Evolutionary conservation across 768 basidiomycete genomes (phyloP).

Genomic region (Auricularia auricula-judae): DNA sequence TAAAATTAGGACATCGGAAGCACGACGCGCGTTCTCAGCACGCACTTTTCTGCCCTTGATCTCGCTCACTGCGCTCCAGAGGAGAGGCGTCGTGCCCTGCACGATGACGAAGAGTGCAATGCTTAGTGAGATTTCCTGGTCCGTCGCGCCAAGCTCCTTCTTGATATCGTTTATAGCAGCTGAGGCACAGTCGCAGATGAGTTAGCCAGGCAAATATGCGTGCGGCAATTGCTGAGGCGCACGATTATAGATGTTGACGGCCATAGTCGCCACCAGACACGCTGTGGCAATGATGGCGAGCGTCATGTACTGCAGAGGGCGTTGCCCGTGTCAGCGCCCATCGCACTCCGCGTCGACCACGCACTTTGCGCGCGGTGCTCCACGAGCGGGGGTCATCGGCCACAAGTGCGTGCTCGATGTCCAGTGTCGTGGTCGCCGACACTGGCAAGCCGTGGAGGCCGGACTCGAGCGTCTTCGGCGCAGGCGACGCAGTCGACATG

Average conservation of each 20-base stretch:
- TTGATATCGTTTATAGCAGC: too few species aligned
- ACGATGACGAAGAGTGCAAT: constrained; percentile 60
- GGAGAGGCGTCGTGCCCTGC: constrained; percentile 55
- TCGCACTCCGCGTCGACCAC: background rate
- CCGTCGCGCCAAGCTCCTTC: constrained; percentile 46
- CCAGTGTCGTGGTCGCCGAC: constrained; percentile 6
- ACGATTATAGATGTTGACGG: constrained; percentile 50
- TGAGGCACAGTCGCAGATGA: too few species aligned
- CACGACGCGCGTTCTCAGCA: background rate
- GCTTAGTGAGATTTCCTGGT: constrained; percentile 51
- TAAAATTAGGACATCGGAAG: background rate
- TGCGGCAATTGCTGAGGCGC: background rate
- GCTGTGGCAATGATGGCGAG: constrained; percentile 40
- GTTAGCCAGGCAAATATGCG: too few species aligned
- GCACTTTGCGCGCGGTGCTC: constrained; percentile 37
- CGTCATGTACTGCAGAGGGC: constrained; percentile 23
- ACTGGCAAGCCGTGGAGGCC: background rate
- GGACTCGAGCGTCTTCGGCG: background rate
- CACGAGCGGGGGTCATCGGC: constrained; percentile 52
- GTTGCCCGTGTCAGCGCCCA: background rate
- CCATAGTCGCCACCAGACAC: constrained; percentile 47
- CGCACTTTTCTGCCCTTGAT: constrained; percentile 62
- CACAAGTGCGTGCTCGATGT: constrained; percentile 32
- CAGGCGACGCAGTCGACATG: background rate
- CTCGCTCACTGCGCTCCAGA: constrained; percentile 65